These are phyloP conservation scores for Sapria himalayana DNA, from an alignment of 345 rosid species.

Conservation along the genomic window DNA sequence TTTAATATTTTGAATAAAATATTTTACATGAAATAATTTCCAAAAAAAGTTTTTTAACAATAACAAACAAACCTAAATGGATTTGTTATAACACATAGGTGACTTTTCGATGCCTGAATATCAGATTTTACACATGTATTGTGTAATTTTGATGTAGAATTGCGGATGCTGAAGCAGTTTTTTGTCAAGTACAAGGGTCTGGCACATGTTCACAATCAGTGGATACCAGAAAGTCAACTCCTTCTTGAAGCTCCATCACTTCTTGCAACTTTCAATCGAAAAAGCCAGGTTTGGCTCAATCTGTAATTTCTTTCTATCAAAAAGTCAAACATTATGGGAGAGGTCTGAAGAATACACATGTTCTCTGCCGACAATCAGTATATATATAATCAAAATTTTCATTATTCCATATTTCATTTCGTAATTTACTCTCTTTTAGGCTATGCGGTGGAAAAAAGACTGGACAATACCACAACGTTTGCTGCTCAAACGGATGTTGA, in stretches of 20 bases:
- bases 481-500: constrained; percentile 15
- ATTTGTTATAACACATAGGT: no score
- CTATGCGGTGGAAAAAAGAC: constrained; percentile 16
- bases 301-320: background rate
- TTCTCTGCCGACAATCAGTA: no score
- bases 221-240: constrained; percentile 26
- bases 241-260: constrained; percentile 20
- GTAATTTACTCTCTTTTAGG: constrained; percentile 22
- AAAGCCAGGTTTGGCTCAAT: constrained; percentile 19
- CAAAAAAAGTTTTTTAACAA: no score
- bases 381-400: no score
- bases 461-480: constrained; percentile 30
- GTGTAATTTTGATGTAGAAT: constrained; percentile 11
- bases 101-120: no score
- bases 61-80: no score
- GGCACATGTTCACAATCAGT: constrained; percentile 38
- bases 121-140: no score
- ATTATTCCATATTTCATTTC: no score
- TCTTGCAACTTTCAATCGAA: constrained; percentile 18
- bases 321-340: no score
- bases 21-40: no score
- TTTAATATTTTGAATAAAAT: background rate
- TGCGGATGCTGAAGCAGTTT: constrained; percentile 16
- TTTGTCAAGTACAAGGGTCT: constrained; percentile 36
- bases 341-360: no score